Base-by-base conservation (phyloP, 2,329 filamentous ascomycete genomes). In the Thelonectria olida region DNA sequence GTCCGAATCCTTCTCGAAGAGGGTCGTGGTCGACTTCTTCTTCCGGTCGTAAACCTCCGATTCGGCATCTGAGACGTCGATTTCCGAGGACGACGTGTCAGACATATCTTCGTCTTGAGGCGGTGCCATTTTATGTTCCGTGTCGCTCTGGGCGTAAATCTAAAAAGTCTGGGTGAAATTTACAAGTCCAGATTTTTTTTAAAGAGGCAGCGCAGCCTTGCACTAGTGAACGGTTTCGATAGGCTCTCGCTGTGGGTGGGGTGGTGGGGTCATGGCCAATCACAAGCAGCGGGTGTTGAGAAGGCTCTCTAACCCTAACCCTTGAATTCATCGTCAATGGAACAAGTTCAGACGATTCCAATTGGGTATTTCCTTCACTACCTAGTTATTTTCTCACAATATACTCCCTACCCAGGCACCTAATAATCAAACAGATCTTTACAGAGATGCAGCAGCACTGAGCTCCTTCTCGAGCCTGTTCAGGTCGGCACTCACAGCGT, bases 1-100 rank as follows among this genome's bases (percentile, higher is more conserved):
- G 53, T 91, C 89, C 13, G 88, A 89, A 74, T 97, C 93, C 74
- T 95, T 96, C 51, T 91, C 89, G 55, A 74, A 76, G 54, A 78
- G 67, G 58, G 58, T 69, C 56, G 67, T 64, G 56, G 64, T 68
- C 55, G 67, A 73, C 67, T 71, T 76, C 66, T 56, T 74, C 69
- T 67, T 73, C 65, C 53, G 45, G 58, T 64, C 48, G 27, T 53
- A 60, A 13, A 73, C 73, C 28, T 74, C 73, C 25, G 72, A 73
- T 20, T 72, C 74, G 42, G 62, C 59, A 12, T 74, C 75, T 7
- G 64, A 70, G 13, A 47, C 38, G 34, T 75, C 72, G 31, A 62
- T 71, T 39, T 76, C 75, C 10, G 75, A 74, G 20, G 68, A 70
- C 1, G 75, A 64, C 7, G 64, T 56, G 28, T 73, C 70, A 28